Evolutionary conservation across 257 asterid species (phyloP).

Genomic region (Capsicum rhomboideum): DNA sequence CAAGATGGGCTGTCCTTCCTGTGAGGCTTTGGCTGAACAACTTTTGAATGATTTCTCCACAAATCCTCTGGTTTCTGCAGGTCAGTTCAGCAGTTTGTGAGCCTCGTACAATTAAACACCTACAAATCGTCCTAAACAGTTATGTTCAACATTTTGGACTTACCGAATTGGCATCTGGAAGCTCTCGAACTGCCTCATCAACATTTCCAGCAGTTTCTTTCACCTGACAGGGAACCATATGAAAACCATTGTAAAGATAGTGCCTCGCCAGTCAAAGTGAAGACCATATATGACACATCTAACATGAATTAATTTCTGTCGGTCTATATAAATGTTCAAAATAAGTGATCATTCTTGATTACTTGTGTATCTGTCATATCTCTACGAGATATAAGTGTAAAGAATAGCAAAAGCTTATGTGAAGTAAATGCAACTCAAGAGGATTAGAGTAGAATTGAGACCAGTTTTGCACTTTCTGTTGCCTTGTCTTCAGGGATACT

Average conservation of each 20-base stretch:
- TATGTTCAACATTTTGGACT: not conserved
- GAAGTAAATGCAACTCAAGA: not conserved
- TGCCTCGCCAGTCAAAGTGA: not conserved
- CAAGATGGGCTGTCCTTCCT: constrained; percentile 71
- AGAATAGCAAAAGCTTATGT: not conserved
- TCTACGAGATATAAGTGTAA: not conserved
- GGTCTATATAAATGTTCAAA: not conserved
- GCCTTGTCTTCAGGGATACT: constrained; percentile 88
- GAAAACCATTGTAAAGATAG: not conserved
- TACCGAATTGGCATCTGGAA: constrained; percentile 96
- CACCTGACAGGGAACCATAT: constrained; percentile 37
- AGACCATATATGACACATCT: not conserved
- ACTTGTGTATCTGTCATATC: not conserved
- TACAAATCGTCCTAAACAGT: not conserved
- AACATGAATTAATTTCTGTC: not conserved
- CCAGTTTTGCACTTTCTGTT: constrained; percentile 64
- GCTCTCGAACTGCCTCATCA: constrained; percentile 93
- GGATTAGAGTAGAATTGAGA: constrained; percentile 1
- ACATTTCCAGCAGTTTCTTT: constrained; percentile 88
- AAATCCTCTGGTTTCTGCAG: constrained; percentile 97
- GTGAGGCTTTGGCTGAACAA: constrained; percentile 91
- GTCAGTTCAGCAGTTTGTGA: constrained; percentile 9
- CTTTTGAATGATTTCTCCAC: constrained; percentile 86
- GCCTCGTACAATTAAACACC: constrained; percentile 1
- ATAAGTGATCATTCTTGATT: not conserved